Conservation (phyloP, 441 rosid genomes). For the Melastoma candidum region DNA sequence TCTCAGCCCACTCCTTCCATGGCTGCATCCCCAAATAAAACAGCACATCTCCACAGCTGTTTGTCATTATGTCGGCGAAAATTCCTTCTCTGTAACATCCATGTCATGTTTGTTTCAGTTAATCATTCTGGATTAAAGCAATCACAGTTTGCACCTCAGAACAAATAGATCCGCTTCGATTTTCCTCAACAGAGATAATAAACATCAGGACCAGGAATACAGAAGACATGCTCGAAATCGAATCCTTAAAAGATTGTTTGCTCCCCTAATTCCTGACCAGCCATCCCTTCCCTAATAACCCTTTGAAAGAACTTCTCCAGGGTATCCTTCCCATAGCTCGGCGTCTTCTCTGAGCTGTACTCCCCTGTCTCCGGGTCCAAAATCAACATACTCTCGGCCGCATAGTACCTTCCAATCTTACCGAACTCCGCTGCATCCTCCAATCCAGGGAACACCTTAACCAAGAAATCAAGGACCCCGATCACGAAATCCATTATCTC, state of each 20-base stretch:
- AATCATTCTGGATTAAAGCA: no score
- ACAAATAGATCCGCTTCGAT: no score
- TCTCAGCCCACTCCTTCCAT: constrained; percentile 38
- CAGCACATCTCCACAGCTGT: no score
- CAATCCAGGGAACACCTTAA: constrained; percentile 60
- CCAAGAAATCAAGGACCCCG: constrained; percentile 55
- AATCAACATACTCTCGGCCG: constrained; percentile 88
- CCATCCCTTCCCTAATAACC: constrained; percentile 81
- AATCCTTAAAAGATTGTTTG: constrained; percentile 42
- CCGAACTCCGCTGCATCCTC: constrained; percentile 96
- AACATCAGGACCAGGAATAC: no score
- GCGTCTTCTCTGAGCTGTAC: constrained; percentile 74
- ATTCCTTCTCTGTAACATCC: no score
- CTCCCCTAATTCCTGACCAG: constrained; percentile 91
- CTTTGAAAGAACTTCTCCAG: constrained; percentile 69
- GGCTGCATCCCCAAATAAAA: constrained; percentile 28
- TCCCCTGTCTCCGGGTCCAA: constrained; percentile 79
- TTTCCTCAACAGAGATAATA: no score
- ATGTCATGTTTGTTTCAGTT: no score
- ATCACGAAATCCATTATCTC: constrained; percentile 84
- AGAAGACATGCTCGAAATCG: no score
- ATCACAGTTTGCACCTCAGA: no score
- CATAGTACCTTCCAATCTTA: constrained; percentile 87
- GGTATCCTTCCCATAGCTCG: constrained; percentile 76
- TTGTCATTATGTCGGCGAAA: no score